These are phyloP conservation scores for Agarophyton chilense DNA, from an alignment of 23 red algal species.

Conservation along the genomic window DNA sequence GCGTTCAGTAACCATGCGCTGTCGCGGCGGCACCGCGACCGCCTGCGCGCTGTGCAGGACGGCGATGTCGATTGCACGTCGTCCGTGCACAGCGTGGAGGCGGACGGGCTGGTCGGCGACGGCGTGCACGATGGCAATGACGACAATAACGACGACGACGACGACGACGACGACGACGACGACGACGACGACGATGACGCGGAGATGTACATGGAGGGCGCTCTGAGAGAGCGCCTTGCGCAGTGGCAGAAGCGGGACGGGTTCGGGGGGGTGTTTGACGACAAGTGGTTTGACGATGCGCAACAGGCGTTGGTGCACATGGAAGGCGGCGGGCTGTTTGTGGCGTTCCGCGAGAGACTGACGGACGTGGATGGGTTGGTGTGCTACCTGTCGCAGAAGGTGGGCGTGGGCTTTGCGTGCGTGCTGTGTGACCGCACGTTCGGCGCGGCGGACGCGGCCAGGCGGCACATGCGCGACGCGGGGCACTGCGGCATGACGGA, in stretches of 20 bases:
- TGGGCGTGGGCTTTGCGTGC: constrained; percentile 64
- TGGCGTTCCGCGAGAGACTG: constrained; percentile 82
- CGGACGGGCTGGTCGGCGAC: neutral
- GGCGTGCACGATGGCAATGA: neutral
- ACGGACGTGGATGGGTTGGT: constrained; percentile 76
- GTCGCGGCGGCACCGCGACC: constrained; percentile 77
- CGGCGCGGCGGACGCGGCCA: constrained; percentile 31
- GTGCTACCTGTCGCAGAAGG: constrained; percentile 89
- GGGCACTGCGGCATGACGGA: constrained; percentile 79
- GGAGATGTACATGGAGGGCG: constrained; percentile 20
- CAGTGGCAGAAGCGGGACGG: constrained; percentile 13
- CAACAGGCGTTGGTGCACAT: constrained; percentile 70
- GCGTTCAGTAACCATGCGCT: constrained; percentile 82
- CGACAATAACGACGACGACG: neutral
- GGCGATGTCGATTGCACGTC: neutral
- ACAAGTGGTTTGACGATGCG: constrained; percentile 27
- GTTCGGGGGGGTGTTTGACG: constrained; percentile 81
- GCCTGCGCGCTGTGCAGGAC: neutral
- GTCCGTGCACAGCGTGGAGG: constrained; percentile 12
- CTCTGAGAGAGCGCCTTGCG: constrained; percentile 31
- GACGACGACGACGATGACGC: constrained; percentile 48
- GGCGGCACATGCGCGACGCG: constrained; percentile 86
- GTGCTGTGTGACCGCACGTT: constrained; percentile 77
- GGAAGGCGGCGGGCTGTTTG: constrained; percentile 72
- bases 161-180: neutral